phyloP scores from a whole-genome alignment of 1,139 yeast species.

The Pichiaceae sp. region DNA sequence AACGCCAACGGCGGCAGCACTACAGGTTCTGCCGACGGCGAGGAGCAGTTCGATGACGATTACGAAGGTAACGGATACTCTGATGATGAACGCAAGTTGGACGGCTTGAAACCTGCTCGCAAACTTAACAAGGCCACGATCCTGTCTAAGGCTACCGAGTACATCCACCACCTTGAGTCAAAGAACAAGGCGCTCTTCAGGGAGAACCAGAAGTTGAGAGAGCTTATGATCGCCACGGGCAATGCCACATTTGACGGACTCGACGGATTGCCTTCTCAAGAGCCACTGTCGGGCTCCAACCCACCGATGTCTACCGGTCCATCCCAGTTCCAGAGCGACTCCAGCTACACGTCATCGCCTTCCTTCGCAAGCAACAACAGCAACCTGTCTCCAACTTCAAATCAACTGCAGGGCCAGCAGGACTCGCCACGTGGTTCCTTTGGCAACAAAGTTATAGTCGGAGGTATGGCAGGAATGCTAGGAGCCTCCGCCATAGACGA shows the following conservation, averaged over 20 bases:
- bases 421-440: constrained; percentile 10
- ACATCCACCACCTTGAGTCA: constrained; percentile 47
- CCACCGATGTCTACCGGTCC: not conserved
- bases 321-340: constrained; percentile 5
- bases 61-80: constrained; percentile 33
- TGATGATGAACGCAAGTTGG: constrained; percentile 36
- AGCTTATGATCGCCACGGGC: constrained; percentile 8
- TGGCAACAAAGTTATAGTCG: constrained; percentile 34
- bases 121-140: constrained; percentile 56
- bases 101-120: constrained; percentile 55
- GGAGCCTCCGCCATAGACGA: constrained; percentile 30
- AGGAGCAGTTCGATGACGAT: constrained; percentile 25
- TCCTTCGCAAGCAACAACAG: constrained; percentile 3
- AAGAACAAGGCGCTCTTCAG: constrained; percentile 35
- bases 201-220: constrained; percentile 34
- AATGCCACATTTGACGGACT: constrained; percentile 2
- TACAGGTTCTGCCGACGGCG: constrained; percentile 14
- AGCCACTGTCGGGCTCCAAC: not conserved
- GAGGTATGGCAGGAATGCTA: constrained; percentile 50
- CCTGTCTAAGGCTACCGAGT: constrained; percentile 55
- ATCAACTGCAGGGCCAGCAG: constrained; percentile 5
- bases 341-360: constrained; percentile 4
- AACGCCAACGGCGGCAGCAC: constrained; percentile 16
- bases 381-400: constrained; percentile 4
- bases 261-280: not conserved